Evolutionary conservation across 176 grass and related monocot species (phyloP), one percentile per base, ranked within the genome.

Genomic region (Triticum turgidum): DNA sequence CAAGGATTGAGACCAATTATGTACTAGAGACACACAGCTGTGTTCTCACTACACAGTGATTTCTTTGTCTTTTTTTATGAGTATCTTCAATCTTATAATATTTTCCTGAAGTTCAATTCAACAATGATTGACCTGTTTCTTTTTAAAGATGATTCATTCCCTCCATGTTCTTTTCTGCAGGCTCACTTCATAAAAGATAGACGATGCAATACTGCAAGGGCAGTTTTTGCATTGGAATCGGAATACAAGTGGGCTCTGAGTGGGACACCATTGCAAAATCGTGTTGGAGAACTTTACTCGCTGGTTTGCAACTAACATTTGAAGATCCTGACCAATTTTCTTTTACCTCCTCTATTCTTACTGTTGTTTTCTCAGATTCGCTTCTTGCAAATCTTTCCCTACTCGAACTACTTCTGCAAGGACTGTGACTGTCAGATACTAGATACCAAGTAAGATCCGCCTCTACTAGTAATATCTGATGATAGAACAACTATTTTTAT

Each of bases 251-350:
- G 97, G 97, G 97, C 97, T 61, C 80, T 98, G 65, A 98, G 97
- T 87, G 97, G 97, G n/a, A 98, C 97, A 81, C 97, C 97, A 22
- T 84, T 98, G 69, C 94, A 98, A 80, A 98, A 98, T 80, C 90
- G 97, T 82, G 92, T 98, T 83, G 97, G 97, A 91, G 97, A 98
- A 83, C 94, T 98, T 81, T 98, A 98, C 82, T 98, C 97, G 1
- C 87, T 98, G 90, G 97, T 98, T 52, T 87, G 88, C 86, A 44
- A 44, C 83, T 85, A 32, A 67, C 13, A 58, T 25, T 29, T 76
- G 25, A 81, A 75, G 37, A 66, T 73, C 18, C 37, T 84, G 10
- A 39, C 69, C 11, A 65, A 75, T 82, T 79, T 27, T 25, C 20
- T 74, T 74, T 49, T 95, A 65, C 34, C 78, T 81, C 30, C 79